Conservation (phyloP, 73 alveolate genomes). For the Chromera velia region DNA sequence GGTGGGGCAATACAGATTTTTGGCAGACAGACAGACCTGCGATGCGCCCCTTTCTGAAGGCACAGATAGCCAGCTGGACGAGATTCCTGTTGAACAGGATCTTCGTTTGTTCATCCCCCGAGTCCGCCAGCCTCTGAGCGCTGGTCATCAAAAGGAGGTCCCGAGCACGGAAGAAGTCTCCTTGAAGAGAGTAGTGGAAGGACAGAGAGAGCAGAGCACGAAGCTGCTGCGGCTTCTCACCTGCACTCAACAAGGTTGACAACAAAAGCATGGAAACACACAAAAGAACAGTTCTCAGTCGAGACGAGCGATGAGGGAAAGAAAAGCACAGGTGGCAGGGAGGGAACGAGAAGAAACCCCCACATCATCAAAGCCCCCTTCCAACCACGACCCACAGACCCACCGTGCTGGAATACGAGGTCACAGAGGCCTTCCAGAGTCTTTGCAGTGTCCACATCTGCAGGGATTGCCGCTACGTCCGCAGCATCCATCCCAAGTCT, state of each 20-base stretch:
- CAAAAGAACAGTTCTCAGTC: background rate
- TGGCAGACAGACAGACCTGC: too few relatives aligned
- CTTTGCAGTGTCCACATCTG: background rate
- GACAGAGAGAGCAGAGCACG: conserved; percentile 33
- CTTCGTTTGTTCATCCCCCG: conserved; percentile 29
- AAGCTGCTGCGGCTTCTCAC: background rate
- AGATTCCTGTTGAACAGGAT: conserved; percentile 55
- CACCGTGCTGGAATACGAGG: background rate
- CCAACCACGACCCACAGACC: too few relatives aligned
- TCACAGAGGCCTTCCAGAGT: background rate
- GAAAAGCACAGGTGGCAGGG: too few relatives aligned
- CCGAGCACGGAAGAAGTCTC: conserved; percentile 48
- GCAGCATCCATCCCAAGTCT: too few relatives aligned
- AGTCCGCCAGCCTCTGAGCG: conserved; percentile 5
- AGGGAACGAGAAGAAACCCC: too few relatives aligned
- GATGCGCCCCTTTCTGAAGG: conserved; percentile 53
- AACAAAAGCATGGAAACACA: too few relatives aligned
- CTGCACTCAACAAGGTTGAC: too few relatives aligned
- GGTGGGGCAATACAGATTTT: too few relatives aligned
- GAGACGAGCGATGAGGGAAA: background rate
- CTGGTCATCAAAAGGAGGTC: conserved; percentile 33
- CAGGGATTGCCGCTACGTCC: too few relatives aligned
- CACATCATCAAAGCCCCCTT: too few relatives aligned
- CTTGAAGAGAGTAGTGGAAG: conserved; percentile 49
- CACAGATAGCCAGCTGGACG: conserved; percentile 49